Evolutionary conservation across 2,329 filamentous ascomycete genomes (phyloP).

Genomic region (Cercospora zeae-maydis): DNA sequence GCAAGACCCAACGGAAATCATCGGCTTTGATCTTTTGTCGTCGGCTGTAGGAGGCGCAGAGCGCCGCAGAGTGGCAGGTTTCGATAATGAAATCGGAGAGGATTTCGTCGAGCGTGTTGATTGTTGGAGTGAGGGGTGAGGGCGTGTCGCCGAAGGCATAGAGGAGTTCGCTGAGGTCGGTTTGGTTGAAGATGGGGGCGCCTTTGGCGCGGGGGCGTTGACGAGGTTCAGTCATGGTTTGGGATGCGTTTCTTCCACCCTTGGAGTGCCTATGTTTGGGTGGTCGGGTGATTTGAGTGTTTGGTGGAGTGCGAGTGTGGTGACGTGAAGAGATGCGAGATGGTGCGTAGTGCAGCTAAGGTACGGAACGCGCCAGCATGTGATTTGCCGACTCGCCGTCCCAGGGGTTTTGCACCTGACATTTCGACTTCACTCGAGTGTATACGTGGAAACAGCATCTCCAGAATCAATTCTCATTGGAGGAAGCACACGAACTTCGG

Average conservation of each 20-base stretch:
- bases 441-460: conserved; percentile 9
- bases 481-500: not conserved
- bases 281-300: not conserved
- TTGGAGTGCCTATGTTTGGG: too few relatives aligned
- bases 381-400: conserved; percentile 5
- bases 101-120: conserved; percentile 88
- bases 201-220: conserved; percentile 48
- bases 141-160: conserved; percentile 74
- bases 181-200: conserved; percentile 42
- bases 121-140: conserved; percentile 74
- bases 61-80: conserved; percentile 83
- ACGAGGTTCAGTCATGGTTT: conserved; percentile 48
- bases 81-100: conserved; percentile 96
- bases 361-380: conserved; percentile 1
- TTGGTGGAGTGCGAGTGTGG: not conserved
- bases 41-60: conserved; percentile 77
- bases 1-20: conserved; percentile 92
- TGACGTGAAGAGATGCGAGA: not conserved
- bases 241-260: not conserved
- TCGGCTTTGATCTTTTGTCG: conserved; percentile 97
- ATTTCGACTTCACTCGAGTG: conserved; percentile 8
- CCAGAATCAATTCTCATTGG: not conserved
- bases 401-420: conserved; percentile 1
- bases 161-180: conserved; percentile 55
- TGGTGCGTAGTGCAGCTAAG: not conserved